phyloP scores from a whole-genome alignment of 306 rosid species.

The Rosa chinensis region DNA sequence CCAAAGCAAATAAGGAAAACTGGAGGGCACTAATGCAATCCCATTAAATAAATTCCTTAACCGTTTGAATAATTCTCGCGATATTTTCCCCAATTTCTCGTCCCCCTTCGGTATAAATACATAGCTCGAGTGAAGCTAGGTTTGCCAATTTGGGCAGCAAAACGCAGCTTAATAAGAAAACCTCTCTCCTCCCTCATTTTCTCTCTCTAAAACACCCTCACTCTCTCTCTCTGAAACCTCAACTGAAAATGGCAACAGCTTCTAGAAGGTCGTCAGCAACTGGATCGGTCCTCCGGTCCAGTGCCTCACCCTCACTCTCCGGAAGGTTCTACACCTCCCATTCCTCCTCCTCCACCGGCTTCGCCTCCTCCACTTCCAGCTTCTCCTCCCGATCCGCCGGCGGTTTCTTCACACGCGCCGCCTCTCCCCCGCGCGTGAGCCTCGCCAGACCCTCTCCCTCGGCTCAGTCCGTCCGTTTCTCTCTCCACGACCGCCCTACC shows the following conservation, averaged over 20 bases:
- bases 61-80: slow-evolving; percentile 17
- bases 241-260: slow-evolving; percentile 55
- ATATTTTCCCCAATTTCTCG: not conserved
- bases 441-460: slow-evolving; percentile 44
- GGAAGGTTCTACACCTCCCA: slow-evolving; percentile 48
- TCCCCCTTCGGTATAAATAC: slow-evolving; percentile 50
- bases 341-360: slow-evolving; percentile 44
- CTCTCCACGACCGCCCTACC: slow-evolving; percentile 63
- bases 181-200: not conserved
- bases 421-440: slow-evolving; percentile 73
- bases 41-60: slow-evolving; percentile 21
- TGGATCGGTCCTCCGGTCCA: slow-evolving; percentile 53
- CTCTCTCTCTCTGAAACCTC: not conserved
- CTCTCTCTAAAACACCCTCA: slow-evolving; percentile 15
- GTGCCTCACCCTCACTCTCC: slow-evolving; percentile 39
- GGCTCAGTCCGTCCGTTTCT: slow-evolving; percentile 60
- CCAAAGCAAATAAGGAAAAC: slow-evolving; percentile 9
- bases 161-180: slow-evolving; percentile 30
- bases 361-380: slow-evolving; percentile 72
- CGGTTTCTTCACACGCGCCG: slow-evolving; percentile 48
- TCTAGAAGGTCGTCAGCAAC: slow-evolving; percentile 58
- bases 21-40: slow-evolving; percentile 17
- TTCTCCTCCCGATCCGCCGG: slow-evolving; percentile 60
- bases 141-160: slow-evolving; percentile 74
- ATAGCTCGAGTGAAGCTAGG: slow-evolving; percentile 65